Conservation (phyloP, 257 asterid species). For the Lithospermum erythrorhizon region DNA sequence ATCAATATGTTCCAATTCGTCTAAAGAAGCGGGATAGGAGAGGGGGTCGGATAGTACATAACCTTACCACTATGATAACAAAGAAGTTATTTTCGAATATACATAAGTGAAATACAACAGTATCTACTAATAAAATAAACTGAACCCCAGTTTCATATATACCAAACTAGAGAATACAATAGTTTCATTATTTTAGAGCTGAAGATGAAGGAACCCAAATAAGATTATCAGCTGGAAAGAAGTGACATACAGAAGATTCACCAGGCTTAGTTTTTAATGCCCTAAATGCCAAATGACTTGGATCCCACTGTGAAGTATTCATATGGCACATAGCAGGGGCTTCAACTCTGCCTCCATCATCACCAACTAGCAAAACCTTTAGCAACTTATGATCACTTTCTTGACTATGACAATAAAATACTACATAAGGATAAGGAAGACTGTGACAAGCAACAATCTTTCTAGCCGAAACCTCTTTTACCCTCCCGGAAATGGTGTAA, state of each 20-base stretch:
- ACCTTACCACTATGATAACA: too few species aligned
- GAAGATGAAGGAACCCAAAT: constrained; percentile 42
- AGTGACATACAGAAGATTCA: constrained; percentile 63
- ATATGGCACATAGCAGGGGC: constrained; percentile 74
- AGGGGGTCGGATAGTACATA: too few species aligned
- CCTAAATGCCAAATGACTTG: constrained; percentile 47
- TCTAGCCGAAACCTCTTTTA: constrained; percentile 19
- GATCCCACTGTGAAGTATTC: constrained; percentile 73
- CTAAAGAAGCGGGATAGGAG: too few species aligned
- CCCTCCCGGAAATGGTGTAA: constrained; percentile 39
- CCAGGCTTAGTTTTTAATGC: constrained; percentile 54
- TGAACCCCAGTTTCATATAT: background rate
- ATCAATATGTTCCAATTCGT: too few species aligned
- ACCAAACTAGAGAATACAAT: background rate
- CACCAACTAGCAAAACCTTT: constrained; percentile 45
- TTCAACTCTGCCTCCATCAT: constrained; percentile 51
- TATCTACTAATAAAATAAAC: too few species aligned
- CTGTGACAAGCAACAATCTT: constrained; percentile 53
- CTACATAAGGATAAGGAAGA: constrained; percentile 80
- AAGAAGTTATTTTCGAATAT: too few species aligned
- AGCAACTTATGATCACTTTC: constrained; percentile 38
- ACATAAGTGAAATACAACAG: too few species aligned
- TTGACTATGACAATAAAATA: constrained; percentile 68
- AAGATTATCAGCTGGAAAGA: constrained; percentile 62
- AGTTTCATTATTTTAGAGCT: background rate